Conservation (phyloP, 106 monocot genomes). For the Amphibolis antarctica region DNA sequence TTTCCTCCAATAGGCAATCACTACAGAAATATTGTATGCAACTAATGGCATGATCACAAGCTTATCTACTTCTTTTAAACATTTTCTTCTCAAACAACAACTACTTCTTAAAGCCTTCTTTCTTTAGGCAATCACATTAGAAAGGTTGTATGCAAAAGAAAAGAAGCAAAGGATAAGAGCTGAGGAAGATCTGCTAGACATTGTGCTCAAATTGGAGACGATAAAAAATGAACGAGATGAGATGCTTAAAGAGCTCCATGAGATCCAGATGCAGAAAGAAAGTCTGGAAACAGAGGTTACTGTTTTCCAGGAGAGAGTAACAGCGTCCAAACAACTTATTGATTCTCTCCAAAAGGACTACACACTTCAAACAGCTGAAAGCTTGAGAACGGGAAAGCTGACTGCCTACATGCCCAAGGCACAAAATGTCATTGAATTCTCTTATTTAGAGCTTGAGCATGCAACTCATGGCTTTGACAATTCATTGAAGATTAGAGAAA, state of each 20-base stretch:
- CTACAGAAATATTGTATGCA: too few relatives aligned
- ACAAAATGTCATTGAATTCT: constrained; percentile 30
- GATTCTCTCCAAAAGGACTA: constrained; percentile 12
- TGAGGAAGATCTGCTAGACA: constrained; percentile 18
- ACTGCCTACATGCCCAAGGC: constrained; percentile 1
- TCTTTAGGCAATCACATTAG: constrained; percentile 25
- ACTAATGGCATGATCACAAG: too few relatives aligned
- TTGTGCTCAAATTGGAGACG: constrained; percentile 16
- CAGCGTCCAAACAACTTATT: constrained; percentile 2
- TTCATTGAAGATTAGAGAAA: constrained; percentile 49
- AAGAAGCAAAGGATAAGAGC: constrained; percentile 23
- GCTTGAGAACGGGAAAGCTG: constrained; percentile 13
- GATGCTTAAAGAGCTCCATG: constrained; percentile 17
- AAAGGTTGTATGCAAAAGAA: constrained; percentile 18
- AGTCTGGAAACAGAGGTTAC: constrained; percentile 15
- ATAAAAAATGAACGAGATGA: constrained; percentile 11
- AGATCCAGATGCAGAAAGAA: constrained; percentile 18
- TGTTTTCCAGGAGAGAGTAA: constrained; percentile 23
- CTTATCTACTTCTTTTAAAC: too few relatives aligned
- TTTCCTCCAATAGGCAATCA: too few relatives aligned
- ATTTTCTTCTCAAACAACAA: not conserved
- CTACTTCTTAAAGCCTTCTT: not conserved
- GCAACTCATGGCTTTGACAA: constrained; percentile 40
- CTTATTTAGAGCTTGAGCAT: constrained; percentile 33
- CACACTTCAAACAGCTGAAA: not conserved